Evolutionary conservation across 2,329 filamentous ascomycete genomes (phyloP), one percentile per base, ranked within the genome.

Genomic region (Chaetothyriales sp.): DNA sequence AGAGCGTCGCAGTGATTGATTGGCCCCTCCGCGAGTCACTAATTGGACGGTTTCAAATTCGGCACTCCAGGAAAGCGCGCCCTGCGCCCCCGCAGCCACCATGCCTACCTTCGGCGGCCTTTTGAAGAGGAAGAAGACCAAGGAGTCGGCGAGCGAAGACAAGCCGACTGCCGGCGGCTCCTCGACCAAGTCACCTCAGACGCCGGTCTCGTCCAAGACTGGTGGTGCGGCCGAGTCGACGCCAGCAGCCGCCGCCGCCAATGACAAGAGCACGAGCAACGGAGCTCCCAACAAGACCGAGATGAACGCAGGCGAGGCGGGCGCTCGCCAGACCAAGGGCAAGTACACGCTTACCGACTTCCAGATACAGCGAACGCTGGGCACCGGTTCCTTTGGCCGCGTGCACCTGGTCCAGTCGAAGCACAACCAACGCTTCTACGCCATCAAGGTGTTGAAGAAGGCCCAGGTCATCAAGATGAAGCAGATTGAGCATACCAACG

Each of bases 391-490:
- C 68, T 98, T 98, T 69, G 92, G 92, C 45, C 79, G 92, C 59
- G 92, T 98, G 44, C 92, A 98, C 66, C 74, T 98, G 54, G 92
- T 96, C 49, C 92, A 96, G 71, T 95, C 89, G 58, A 92, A 89
- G 69, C 92, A 98, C 72, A 98, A 98, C 68, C 86, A 94, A 70
- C 83, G 92, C 55, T 98, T 89, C 74, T 98, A 98, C 70, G 92
- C 92, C 45, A 83, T 98, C 70, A 98, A 98, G 73, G 92, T 98
- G 58, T 73, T 98, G 69, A 98, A 98, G 69, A 98, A 98, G 77
- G 83, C 83, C 47, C 92, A 98, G 71, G 90, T 98, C 50, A 88
- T 98, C 68, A 95, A 95, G 74, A 96, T 98, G 92, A 98, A 98
- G 78, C 92, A 98, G 70, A 88, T 98, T 54, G 92, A 98, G 70